These are phyloP conservation scores for Mycosphaerella sp. DNA, from an alignment of 2,329 filamentous ascomycete species.

Conservation along the genomic window DNA sequence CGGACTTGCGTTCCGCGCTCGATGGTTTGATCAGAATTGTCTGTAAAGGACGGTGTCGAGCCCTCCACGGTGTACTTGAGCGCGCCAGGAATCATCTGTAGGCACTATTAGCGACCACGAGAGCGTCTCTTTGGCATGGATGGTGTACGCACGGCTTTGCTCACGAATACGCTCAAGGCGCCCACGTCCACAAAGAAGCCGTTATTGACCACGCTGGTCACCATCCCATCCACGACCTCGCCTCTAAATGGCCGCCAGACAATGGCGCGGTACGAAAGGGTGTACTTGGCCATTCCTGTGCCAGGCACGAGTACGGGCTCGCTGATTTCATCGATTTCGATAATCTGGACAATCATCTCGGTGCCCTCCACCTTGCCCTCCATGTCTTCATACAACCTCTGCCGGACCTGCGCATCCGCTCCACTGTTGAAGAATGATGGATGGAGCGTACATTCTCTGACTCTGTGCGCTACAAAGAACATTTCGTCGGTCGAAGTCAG, in stretches of 20 bases:
- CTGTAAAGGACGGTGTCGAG: slow-evolving; percentile 92
- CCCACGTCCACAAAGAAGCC: slow-evolving; percentile 86
- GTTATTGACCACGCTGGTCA: slow-evolving; percentile 82
- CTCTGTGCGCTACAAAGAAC: slow-evolving; percentile 98
- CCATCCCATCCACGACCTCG: slow-evolving; percentile 94
- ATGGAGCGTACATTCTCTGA: slow-evolving; percentile 89
- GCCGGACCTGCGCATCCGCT: slow-evolving; percentile 84
- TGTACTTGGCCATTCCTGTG: slow-evolving; percentile 88
- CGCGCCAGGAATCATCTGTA: slow-evolving; percentile 80
- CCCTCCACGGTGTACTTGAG: slow-evolving; percentile 95
- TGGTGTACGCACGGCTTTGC: slow-evolving; percentile 61
- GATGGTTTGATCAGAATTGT: slow-evolving; percentile 89
- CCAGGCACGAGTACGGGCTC: slow-evolving; percentile 80
- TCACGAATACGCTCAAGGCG: slow-evolving; percentile 71
- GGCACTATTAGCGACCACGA: slow-evolving; percentile 3
- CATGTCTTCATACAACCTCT: slow-evolving; percentile 83
- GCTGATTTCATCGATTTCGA: slow-evolving; percentile 92
- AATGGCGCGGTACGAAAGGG: slow-evolving; percentile 88
- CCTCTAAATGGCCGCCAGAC: slow-evolving; percentile 98
- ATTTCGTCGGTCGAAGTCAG: slow-evolving; percentile 44
- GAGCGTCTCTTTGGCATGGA: not conserved
- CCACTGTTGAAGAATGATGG: slow-evolving; percentile 95
- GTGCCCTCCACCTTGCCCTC: slow-evolving; percentile 93
- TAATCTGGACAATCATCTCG: slow-evolving; percentile 97
- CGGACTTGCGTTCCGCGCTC: slow-evolving; percentile 90